Conservation (phyloP, 805 yeast species). For the Saccharomycopsis lassenensis region DNA sequence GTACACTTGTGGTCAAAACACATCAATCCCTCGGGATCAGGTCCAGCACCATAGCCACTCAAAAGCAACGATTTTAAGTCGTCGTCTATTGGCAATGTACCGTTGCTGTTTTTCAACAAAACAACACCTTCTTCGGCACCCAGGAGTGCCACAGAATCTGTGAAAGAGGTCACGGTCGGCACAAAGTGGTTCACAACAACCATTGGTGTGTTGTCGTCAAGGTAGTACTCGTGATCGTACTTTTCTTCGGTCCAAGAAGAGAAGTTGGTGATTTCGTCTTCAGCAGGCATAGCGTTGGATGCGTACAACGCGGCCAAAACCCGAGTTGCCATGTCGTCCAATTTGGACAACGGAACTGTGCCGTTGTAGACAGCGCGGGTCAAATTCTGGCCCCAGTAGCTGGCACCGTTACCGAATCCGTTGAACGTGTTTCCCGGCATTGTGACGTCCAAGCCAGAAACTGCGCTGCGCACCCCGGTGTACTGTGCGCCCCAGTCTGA, state of each 20-base stretch:
- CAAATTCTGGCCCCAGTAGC: constrained; percentile 47
- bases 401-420: constrained; percentile 39
- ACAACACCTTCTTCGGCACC: constrained; percentile 49
- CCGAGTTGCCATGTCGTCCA: constrained; percentile 53
- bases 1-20: constrained; percentile 40
- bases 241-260: constrained; percentile 48
- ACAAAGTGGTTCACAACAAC: constrained; percentile 41
- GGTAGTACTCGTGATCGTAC: constrained; percentile 38
- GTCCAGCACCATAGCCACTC: constrained; percentile 44
- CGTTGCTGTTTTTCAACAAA: constrained; percentile 40
- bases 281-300: constrained; percentile 30
- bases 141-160: constrained; percentile 37
- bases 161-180: constrained; percentile 39
- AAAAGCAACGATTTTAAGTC: constrained; percentile 27
- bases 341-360: constrained; percentile 39
- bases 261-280: constrained; percentile 38
- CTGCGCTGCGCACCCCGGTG: constrained; percentile 42
- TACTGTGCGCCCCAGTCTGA: constrained; percentile 58
- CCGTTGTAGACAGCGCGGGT: constrained; percentile 44
- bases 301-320: constrained; percentile 47
- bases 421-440: constrained; percentile 52
- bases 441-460: constrained; percentile 53
- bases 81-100: constrained; percentile 39
- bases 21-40: constrained; percentile 40
- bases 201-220: constrained; percentile 42